Percentiles rank a stretch among this genome's conserved stretches.
phyloP scores from a whole-genome alignment of 768 basidiomycete genomes.

The Rhodocollybia butyracea region DNA sequence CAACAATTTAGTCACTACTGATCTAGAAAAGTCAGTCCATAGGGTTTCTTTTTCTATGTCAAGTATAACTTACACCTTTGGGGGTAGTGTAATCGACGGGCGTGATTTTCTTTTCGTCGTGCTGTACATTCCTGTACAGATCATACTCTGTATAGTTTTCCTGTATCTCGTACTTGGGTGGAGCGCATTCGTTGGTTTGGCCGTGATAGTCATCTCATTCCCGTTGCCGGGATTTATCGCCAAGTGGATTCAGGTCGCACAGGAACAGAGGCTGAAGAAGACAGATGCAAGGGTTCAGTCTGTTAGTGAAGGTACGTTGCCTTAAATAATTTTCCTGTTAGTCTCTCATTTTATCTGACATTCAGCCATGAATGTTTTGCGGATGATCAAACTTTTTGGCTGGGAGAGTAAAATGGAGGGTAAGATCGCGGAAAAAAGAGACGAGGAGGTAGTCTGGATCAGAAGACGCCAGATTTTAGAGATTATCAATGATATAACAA shows the following conservation, averaged over 20 bases:
- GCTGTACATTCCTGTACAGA: constrained; percentile 39
- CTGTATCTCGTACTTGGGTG: constrained; percentile 47
- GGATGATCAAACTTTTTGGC: constrained; percentile 73
- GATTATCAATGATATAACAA: constrained; percentile 39
- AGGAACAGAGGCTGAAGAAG: constrained; percentile 49
- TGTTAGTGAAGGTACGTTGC: constrained; percentile 53
- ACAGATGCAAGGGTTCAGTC: constrained; percentile 59
- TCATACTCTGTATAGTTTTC: constrained; percentile 37
- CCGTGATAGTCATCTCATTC: constrained; percentile 45
- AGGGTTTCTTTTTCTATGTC: constrained; percentile 29
- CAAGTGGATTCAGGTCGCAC: constrained; percentile 42
- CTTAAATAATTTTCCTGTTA: constrained; percentile 14
- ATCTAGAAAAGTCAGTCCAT: constrained; percentile 38
- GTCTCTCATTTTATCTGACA: constrained; percentile 13
- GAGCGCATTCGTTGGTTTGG: constrained; percentile 59
- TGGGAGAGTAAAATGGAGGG: constrained; percentile 58
- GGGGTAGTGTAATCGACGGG: constrained; percentile 24
- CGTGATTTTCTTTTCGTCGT: constrained; percentile 31
- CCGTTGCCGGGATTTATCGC: constrained; percentile 59
- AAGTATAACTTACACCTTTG: constrained; percentile 35
- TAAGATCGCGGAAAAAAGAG: constrained; percentile 52
- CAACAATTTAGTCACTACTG: constrained; percentile 68
- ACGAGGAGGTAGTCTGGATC: constrained; percentile 55
- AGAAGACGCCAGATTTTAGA: constrained; percentile 51
- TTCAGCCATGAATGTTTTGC: constrained; percentile 52